These are phyloP conservation scores for Parachlorella kessleri DNA, from an alignment of 139 green algal species.

Conservation along the genomic window DNA sequence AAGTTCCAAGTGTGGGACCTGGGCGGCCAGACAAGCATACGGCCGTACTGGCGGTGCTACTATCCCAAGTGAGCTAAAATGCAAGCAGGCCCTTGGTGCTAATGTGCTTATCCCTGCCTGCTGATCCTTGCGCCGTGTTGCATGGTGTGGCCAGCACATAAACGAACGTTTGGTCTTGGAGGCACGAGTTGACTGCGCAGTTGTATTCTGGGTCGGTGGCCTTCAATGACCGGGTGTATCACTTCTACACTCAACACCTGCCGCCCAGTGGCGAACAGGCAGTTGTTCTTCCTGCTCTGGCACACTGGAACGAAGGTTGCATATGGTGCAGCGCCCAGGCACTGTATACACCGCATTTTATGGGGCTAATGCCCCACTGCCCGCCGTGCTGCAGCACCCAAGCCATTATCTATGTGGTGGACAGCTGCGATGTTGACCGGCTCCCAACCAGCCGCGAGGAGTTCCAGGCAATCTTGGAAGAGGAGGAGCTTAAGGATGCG, in stretches of 20 bases:
- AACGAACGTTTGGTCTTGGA: no score
- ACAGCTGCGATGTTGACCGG: slow-evolving; percentile 93
- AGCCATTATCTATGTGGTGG: slow-evolving; percentile 99
- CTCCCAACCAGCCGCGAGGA: slow-evolving; percentile 89
- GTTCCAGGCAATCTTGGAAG: slow-evolving; percentile 91
- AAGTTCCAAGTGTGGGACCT: slow-evolving; percentile 95
- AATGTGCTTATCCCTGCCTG: neutral
- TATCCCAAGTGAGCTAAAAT: slow-evolving; percentile 95
- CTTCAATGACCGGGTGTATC: no score
- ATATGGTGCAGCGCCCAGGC: no score
- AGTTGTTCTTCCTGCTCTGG: no score
- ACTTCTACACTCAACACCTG: no score
- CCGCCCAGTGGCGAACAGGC: no score
- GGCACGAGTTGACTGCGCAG: no score
- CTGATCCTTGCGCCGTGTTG: no score
- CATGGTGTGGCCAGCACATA: no score
- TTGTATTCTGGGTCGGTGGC: no score
- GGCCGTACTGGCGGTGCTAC: slow-evolving; percentile 99
- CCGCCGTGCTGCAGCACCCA: slow-evolving; percentile 52
- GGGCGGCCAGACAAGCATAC: slow-evolving; percentile 92
- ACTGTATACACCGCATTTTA: no score
- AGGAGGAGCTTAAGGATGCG: slow-evolving; percentile 96
- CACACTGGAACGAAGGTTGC: neutral
- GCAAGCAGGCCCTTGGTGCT: neutral
- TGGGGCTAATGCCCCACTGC: no score